Evolutionary conservation across 331 rosid genomes (phyloP).

Genomic region (Phaseolus coccineus): DNA sequence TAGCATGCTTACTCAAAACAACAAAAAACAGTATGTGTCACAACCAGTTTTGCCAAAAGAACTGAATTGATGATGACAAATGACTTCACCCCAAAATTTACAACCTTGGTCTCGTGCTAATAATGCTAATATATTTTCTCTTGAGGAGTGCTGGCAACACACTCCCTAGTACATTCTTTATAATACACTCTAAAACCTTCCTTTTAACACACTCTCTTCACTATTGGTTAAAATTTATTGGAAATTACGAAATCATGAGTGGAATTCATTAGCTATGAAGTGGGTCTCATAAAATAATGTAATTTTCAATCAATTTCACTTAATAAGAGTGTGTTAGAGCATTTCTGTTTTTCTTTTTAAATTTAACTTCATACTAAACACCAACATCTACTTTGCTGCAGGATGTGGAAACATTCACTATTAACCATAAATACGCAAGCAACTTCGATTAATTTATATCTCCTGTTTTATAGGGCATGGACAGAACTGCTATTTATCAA

Average conservation of each 20-base stretch:
- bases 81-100: constrained; percentile 23
- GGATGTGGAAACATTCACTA: neutral
- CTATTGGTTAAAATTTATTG: too few relatives aligned
- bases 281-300: neutral
- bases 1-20: too few relatives aligned
- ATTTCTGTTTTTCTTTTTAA: neutral
- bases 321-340: neutral
- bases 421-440: neutral
- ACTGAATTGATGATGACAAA: constrained; percentile 7
- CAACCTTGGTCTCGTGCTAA: constrained; percentile 32
- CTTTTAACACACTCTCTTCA: too few relatives aligned
- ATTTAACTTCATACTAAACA: neutral
- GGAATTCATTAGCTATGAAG: neutral
- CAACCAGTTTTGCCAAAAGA: constrained; percentile 18
- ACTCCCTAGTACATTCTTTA: neutral
- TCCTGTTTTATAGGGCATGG: neutral
- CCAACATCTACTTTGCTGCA: constrained; percentile 4
- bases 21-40: neutral
- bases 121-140: neutral
- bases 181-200: too few relatives aligned
- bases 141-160: neutral
- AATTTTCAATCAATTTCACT: neutral
- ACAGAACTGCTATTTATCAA: constrained; percentile 11
- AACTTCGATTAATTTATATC: neutral
- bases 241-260: too few relatives aligned